These are phyloP conservation scores for Balakata baccata DNA, from an alignment of 345 rosid genomes.

Conservation along the genomic window DNA sequence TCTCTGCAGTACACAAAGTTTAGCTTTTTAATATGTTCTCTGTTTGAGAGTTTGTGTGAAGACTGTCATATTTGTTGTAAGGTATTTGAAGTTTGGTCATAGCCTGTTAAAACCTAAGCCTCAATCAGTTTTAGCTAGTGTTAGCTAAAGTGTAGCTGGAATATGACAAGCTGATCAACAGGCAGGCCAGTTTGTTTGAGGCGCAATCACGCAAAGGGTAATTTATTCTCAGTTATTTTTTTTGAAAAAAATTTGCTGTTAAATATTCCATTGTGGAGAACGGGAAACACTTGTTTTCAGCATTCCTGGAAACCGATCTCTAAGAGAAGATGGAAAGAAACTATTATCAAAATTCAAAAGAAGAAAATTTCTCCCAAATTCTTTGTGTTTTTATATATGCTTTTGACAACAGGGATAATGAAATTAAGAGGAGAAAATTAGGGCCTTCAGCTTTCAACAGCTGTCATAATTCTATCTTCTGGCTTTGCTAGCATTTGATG, in stretches of 20 bases:
- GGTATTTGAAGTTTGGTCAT: neutral
- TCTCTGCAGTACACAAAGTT: neutral
- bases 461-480: neutral
- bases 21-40: neutral
- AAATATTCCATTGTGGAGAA: neutral
- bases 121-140: neutral
- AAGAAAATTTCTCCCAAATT: too few relatives aligned
- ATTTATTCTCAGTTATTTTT: neutral
- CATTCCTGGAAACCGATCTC: neutral
- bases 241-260: neutral
- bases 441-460: neutral
- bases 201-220: neutral
- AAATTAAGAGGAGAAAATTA: too few relatives aligned
- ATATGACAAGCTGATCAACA: neutral
- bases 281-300: neutral
- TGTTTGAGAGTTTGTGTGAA: neutral
- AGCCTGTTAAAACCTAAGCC: neutral
- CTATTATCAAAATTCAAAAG: too few relatives aligned
- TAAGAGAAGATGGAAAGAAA: too few relatives aligned
- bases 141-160: neutral
- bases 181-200: neutral
- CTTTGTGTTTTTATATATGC: too few relatives aligned
- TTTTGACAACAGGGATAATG: too few relatives aligned
- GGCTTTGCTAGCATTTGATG: neutral
- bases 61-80: neutral